phyloP scores from a whole-genome alignment of 108 stramenopile genomes.

The Stephanodiscus triporus region DNA sequence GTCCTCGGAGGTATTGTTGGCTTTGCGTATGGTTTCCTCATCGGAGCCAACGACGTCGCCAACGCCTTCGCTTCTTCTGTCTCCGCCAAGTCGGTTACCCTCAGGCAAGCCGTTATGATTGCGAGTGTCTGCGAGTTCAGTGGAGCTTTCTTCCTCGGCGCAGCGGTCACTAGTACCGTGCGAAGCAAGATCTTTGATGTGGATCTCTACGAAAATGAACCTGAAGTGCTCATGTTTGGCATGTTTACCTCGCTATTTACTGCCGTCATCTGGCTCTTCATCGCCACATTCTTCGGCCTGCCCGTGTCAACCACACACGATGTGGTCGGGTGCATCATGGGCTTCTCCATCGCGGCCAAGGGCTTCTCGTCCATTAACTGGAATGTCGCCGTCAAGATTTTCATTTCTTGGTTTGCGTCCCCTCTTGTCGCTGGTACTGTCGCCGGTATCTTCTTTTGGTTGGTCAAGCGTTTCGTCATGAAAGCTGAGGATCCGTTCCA shows the following conservation, averaged over 20 bases:
- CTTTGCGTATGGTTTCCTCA: constrained; percentile 50
- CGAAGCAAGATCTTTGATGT: constrained; percentile 61
- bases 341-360: constrained; percentile 59
- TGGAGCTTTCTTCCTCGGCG: constrained; percentile 68
- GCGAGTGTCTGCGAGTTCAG: constrained; percentile 70
- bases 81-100: constrained; percentile 58
- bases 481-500: constrained; percentile 41
- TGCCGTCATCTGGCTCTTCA: constrained; percentile 57
- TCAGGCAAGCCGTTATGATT: constrained; percentile 68
- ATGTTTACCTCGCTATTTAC: constrained; percentile 61
- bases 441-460: constrained; percentile 48
- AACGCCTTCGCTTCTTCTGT: constrained; percentile 82
- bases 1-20: constrained; percentile 53
- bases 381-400: constrained; percentile 36
- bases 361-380: constrained; percentile 54
- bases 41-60: constrained; percentile 84
- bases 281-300: constrained; percentile 60
- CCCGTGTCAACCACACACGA: constrained; percentile 78
- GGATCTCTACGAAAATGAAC: constrained; percentile 49
- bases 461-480: constrained; percentile 31
- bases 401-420: constrained; percentile 62
- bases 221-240: constrained; percentile 62
- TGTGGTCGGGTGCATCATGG: constrained; percentile 66
- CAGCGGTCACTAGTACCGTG: constrained; percentile 65
- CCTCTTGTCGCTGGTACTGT: constrained; percentile 54